Base-by-base conservation (phyloP, 352 stramenopile genomes). In the Phytopythium kandeliae region DNA sequence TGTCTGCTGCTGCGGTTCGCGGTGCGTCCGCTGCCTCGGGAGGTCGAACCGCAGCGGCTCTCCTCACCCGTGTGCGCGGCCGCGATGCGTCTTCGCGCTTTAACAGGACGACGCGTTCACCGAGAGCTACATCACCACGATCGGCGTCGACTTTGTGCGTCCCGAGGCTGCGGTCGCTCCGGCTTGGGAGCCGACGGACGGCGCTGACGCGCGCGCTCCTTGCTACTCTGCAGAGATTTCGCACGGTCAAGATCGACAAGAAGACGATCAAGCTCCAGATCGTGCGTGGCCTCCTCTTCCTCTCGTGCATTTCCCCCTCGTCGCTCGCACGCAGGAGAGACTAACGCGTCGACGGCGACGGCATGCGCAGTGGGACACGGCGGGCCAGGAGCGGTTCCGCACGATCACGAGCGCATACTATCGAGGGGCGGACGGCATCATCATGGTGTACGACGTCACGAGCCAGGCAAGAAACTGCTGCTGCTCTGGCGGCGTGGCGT, bases 401-500 rank as follows among this genome's bases (percentile, higher is more conserved):
- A 99, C 95, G 19, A 99, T 99, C 58, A 99, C 97, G 36, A 98
- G 92, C 50, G 95, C 95, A 12, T 99, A 99, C 69, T 99, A 99
- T 64, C 92, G 96, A 57, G 97, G 96, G 42, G 96, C 96, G 7
- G 94, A 99, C 69, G 97, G 97, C 30, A 99, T 99, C 63, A 89
- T 97, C 50, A 88, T 97, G 68, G 88, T 99, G n/a, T 99, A 99
- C 71, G 97, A 99, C 59, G 95, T 99, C 16, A 99, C 97, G 19
- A 97, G 98, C 65, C 81, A 92, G 64, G 80, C 87, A 55, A 21
- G 46, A 24, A 0, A 26, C 19, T 42, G 26, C 38, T 22, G 40
- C 34, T 10, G n/a, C 19, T 6, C 15, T 15, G n/a, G 35, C 16
- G 15, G 19, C 35, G 10, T 16, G 16, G 15, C 17, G 0, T 40